Base-by-base conservation (phyloP, 2,329 filamentous ascomycete species). In the Cadophora sp. region DNA sequence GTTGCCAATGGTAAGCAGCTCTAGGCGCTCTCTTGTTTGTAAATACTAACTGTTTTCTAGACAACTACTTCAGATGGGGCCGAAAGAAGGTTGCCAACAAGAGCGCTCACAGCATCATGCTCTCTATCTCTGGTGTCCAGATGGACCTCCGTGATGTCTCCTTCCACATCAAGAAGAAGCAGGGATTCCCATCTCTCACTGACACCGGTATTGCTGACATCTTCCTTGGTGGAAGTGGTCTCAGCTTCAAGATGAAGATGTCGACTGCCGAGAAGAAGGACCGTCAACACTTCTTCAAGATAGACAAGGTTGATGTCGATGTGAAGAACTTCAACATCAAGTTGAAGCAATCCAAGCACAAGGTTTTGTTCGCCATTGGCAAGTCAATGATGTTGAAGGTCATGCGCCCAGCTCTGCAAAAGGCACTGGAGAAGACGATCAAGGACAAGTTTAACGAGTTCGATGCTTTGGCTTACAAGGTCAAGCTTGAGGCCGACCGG, bases 41-140 rank as follows among this genome's bases (percentile, higher is more conserved):
- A 33, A 11, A 20, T 24, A 11, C 67, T 66, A 66, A 70, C 50
- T 24, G 18, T 51, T 24, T n/a, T 24, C 4, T 48, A 75, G 74
- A 98, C 82, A 96, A 98, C 83, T 96, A 96, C 83, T 93, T 94
- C 87, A 90, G 92, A 73, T 97, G 92, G 89, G 96, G 95, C 45
- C 93, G 96, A 77, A 97, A 96, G 89, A 90, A 90, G 78, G 85
- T 94, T 74, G 83, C 86, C 74, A 96, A 87, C 84, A 93, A 90
- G 83, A 90, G 89, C 79, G 90, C 92, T 80, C 94, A 97, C 80
- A 84, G 85, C 1, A 76, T 95, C 72, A 93, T 96, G 83, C 84
- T 98, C 70, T 91, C 93, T 69, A 91, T 96, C 3, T 91, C 92
- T 27, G 95, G 96, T 62, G 86, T 99, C 48, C 96, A 99, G 83